Percentiles rank a stretch among this genome's conserved stretches.
Conservation (phyloP, 306 rosid genomes). For the Begonia peltatifolia region DNA sequence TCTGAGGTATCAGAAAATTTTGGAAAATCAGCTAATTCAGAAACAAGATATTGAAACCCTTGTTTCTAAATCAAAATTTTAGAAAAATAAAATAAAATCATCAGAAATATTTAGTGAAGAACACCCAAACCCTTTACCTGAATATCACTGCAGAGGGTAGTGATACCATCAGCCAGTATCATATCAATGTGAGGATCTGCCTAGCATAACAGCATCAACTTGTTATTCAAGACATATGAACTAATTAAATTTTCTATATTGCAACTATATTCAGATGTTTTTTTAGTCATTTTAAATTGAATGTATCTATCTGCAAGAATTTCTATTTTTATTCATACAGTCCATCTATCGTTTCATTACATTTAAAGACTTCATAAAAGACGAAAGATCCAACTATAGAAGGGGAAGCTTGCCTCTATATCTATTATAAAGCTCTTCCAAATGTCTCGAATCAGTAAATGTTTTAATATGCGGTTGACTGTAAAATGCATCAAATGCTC, state of each 20-base stretch:
- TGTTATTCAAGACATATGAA: background rate
- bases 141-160: constrained; percentile 78
- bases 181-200: constrained; percentile 73
- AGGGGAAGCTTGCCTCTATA: constrained; percentile 67
- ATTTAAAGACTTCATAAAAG: constrained; percentile 2
- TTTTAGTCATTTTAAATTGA: too few relatives aligned
- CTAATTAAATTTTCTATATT: too few relatives aligned
- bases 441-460: constrained; percentile 67
- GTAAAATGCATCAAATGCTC: constrained; percentile 92
- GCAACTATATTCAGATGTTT: too few relatives aligned
- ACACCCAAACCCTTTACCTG: constrained; percentile 42
- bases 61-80: background rate
- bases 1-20: too few relatives aligned
- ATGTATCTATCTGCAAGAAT: too few relatives aligned
- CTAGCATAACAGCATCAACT: constrained; percentile 4
- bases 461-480: constrained; percentile 80
- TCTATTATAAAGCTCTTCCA: constrained; percentile 93
- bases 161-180: constrained; percentile 90
- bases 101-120: background rate
- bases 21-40: background rate
- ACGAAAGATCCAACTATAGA: constrained; percentile 1
- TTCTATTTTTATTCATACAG: too few relatives aligned
- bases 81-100: background rate
- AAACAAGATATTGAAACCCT: constrained; percentile 5
- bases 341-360: background rate